Evolutionary conservation across 345 rosid species (phyloP).

Genomic region (Hibiscus syriacus): DNA sequence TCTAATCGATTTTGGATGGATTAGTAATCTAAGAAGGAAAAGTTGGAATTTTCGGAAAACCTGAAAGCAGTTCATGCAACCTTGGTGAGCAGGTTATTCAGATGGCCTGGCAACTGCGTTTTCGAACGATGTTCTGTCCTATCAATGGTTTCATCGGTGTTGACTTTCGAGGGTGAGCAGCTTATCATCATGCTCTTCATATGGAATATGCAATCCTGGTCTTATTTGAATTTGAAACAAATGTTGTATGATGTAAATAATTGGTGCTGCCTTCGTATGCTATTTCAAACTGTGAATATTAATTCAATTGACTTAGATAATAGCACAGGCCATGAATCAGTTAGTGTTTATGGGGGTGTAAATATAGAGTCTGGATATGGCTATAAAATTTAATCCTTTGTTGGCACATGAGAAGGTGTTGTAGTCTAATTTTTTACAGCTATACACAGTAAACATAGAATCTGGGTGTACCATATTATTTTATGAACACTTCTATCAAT

Average conservation of each 20-base stretch:
- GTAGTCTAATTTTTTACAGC: too few species aligned
- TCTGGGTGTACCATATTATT: too few species aligned
- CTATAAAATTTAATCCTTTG: neutral
- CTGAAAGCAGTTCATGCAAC: conserved; percentile 15
- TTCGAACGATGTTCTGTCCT: neutral
- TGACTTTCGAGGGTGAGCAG: neutral
- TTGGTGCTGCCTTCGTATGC: neutral
- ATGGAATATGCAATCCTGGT: neutral
- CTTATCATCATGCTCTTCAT: neutral
- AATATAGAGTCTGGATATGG: neutral
- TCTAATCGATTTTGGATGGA: conserved; percentile 61
- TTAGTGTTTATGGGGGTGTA: neutral
- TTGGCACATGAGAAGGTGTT: too few species aligned
- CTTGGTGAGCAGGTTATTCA: neutral
- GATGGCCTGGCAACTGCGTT: neutral
- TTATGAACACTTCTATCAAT: too few species aligned
- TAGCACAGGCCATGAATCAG: neutral
- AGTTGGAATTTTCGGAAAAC: conserved; percentile 50
- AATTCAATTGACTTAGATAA: neutral
- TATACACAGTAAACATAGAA: too few species aligned
- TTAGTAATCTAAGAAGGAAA: conserved; percentile 46
- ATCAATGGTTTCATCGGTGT: neutral
- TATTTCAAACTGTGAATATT: conserved; percentile 2
- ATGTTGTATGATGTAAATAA: neutral
- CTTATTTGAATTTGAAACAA: neutral